These are phyloP conservation scores for Physocladia obscura DNA, from an alignment of 192 early-diverging fungal genomes.

Conservation along the genomic window DNA sequence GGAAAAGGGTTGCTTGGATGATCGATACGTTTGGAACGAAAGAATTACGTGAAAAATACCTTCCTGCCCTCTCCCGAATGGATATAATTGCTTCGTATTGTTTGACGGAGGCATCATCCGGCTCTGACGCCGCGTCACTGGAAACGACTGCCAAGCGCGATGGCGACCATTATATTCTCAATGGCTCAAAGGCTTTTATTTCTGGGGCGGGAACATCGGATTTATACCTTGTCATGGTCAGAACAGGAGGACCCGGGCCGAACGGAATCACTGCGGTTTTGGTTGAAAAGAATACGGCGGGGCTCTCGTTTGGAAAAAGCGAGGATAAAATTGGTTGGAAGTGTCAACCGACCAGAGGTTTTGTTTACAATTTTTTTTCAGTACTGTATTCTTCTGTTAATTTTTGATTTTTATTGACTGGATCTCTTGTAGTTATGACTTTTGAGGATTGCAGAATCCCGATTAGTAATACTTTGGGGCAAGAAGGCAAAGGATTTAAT, in stretches of 20 bases:
- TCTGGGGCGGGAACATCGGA: constrained; percentile 52
- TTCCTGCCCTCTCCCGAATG: constrained; percentile 33
- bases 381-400: not conserved
- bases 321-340: constrained; percentile 64
- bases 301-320: constrained; percentile 61
- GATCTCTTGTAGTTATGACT: constrained; percentile 41
- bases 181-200: constrained; percentile 50
- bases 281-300: constrained; percentile 57
- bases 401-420: not conserved
- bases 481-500: constrained; percentile 57
- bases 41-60: constrained; percentile 49
- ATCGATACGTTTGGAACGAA: constrained; percentile 51
- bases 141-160: constrained; percentile 53
- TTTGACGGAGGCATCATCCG: constrained; percentile 46
- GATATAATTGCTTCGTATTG: constrained; percentile 46
- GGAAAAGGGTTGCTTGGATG: constrained; percentile 57
- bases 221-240: constrained; percentile 60
- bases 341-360: constrained; percentile 55
- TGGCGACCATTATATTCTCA: constrained; percentile 41
- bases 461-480: constrained; percentile 48
- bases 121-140: constrained; percentile 65
- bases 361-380: not conserved
- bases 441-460: constrained; percentile 60
- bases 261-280: constrained; percentile 60
- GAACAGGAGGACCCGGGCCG: constrained; percentile 55